Base-by-base conservation (phyloP, 1,284 basidiomycete species). In the Marasmius tenuissimus region DNA sequence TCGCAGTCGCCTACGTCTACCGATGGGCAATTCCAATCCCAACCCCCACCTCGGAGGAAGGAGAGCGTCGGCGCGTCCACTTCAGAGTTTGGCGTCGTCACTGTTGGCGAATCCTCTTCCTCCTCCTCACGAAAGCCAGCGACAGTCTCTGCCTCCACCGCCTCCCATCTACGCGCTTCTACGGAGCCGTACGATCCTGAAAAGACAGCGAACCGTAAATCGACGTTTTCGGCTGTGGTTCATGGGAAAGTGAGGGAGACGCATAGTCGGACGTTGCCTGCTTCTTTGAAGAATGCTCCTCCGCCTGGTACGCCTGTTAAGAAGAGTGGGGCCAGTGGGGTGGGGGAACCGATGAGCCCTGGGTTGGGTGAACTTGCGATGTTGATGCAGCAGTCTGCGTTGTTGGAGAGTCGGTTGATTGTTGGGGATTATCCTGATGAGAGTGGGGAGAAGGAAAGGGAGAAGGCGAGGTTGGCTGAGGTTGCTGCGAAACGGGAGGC, bases 161-260 rank as follows among this genome's bases (percentile, higher is more conserved):
- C 67, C 50, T 69, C 70, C 1, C 64, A 62, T 53, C 58, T 62
- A 42, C 54, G 51, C 14, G 52, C 37, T n/a, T 33, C 48, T 33
- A 59, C 57, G 22, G 60, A 61, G 6, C 52, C 57, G 42, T 27
- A 27, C 27, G 61, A 57, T 14, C 55, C 66, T 14, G 67, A 68
- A 42, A 58, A 35, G 20, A 27, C 60, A 39, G 4, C 45, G 1
- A 37, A 40, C 48, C 20, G 40, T 10, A 39, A 38, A 33, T 20
- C 71, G 34, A 72, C 75, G 8, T 86, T 86, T 71, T 78, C 72
- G 52, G 82, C 85, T 18, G 79, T 85, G 11, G 84, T 86, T 42
- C 85, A 85, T 64, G 71, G 76, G 63, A 85, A 82, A 65, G 75
- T 82, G 18, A 72, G 80, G 34, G 52, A 81, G 60, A 63, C 59